Conservation (phyloP, 1,284 basidiomycete species). For the Meira miltonrushii region DNA sequence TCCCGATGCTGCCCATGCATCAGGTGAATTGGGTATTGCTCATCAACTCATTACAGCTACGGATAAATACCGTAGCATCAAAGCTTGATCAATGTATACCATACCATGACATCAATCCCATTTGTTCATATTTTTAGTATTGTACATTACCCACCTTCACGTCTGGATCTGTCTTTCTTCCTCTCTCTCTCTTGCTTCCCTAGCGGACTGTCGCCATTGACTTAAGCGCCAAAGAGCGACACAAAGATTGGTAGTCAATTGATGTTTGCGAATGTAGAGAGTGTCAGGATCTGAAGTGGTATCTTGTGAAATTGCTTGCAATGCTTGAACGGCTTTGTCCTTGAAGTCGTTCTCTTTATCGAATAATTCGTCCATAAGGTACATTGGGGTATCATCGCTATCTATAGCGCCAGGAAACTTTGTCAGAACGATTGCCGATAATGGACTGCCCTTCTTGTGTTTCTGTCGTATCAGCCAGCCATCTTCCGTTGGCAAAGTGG, state of each 20-base stretch:
- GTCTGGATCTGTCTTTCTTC: neutral
- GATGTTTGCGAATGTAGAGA: neutral
- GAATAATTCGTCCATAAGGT: neutral
- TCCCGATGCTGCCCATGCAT: slow-evolving; percentile 85
- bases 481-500: no score
- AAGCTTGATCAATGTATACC: neutral
- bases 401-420: neutral
- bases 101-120: no score
- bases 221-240: slow-evolving; percentile 1
- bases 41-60: slow-evolving; percentile 58
- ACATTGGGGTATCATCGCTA: neutral
- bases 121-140: neutral
- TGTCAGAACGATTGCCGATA: neutral
- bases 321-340: neutral
- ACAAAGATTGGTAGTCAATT: neutral
- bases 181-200: neutral
- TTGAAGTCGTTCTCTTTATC: neutral
- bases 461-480: no score
- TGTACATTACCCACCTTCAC: neutral
- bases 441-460: no score
- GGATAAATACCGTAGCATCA: neutral
- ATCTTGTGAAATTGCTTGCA: neutral
- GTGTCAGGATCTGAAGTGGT: neutral
- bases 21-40: slow-evolving; percentile 70
- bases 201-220: neutral